Percentiles rank a stretch among this genome's conserved stretches.
phyloP scores from a whole-genome alignment of 768 basidiomycete genomes.

The Lentinula edodes region DNA sequence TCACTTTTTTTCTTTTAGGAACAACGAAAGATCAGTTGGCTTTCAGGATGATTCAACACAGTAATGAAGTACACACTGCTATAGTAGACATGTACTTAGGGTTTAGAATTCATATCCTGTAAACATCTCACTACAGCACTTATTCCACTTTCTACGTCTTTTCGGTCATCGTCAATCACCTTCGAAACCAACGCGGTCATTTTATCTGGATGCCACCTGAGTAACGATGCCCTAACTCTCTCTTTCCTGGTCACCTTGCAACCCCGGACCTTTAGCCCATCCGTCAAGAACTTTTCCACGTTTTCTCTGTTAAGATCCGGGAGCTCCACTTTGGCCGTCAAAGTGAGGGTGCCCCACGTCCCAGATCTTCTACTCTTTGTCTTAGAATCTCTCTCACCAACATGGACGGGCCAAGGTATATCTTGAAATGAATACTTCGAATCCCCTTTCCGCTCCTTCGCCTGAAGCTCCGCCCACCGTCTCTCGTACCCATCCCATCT shows the following conservation, averaged over 20 bases:
- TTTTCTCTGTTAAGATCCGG: constrained; percentile 29
- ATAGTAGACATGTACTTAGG: not conserved
- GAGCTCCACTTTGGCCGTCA: constrained; percentile 11
- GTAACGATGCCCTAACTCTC: constrained; percentile 50
- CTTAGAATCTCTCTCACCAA: not conserved
- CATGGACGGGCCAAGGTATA: constrained; percentile 58
- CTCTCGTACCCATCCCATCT: constrained; percentile 52
- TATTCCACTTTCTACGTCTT: constrained; percentile 41
- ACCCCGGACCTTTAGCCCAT: constrained; percentile 34
- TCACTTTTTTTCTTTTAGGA: not conserved
- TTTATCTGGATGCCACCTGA: constrained; percentile 72
- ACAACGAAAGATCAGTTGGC: too few relatives aligned
- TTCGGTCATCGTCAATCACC: constrained; percentile 38
- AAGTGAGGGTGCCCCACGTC: not conserved
- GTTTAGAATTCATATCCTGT: constrained; percentile 22
- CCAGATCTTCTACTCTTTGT: not conserved
- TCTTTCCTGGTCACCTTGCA: constrained; percentile 41
- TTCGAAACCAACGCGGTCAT: constrained; percentile 36
- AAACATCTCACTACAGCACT: constrained; percentile 33
- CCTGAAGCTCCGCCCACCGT: constrained; percentile 39
- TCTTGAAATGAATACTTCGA: constrained; percentile 32
- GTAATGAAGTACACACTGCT: too few relatives aligned
- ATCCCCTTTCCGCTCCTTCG: constrained; percentile 14
- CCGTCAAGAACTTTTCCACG: constrained; percentile 48
- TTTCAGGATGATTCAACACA: too few relatives aligned